phyloP scores from a whole-genome alignment of 306 rosid species.

The Nissolia schottii region DNA sequence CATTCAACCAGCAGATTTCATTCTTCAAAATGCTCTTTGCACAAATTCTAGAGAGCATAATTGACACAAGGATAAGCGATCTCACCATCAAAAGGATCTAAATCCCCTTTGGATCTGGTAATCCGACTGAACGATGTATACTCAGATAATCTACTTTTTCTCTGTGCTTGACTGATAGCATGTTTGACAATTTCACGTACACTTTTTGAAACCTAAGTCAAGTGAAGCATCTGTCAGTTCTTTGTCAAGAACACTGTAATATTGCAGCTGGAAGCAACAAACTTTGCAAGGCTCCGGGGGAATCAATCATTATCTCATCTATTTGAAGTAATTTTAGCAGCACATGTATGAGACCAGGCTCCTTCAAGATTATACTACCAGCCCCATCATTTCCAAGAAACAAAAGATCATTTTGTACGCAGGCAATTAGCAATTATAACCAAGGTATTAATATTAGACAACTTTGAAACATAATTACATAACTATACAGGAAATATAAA shows the following conservation, averaged over 20 bases:
- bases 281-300: neutral
- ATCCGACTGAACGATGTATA: slow-evolving; percentile 57
- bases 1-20: slow-evolving; percentile 15
- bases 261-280: neutral
- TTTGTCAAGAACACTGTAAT: neutral
- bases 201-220: slow-evolving; percentile 56
- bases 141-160: slow-evolving; percentile 54
- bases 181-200: slow-evolving; percentile 69
- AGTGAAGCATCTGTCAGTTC: neutral
- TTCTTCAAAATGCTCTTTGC: neutral
- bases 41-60: neutral
- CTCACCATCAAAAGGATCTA: slow-evolving; percentile 70
- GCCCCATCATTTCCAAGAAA: too few relatives aligned
- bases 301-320: neutral
- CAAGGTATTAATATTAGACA: neutral
- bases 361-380: neutral
- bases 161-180: slow-evolving; percentile 72
- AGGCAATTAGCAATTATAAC: neutral
- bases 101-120: slow-evolving; percentile 49
- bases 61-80: neutral
- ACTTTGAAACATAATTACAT: neutral
- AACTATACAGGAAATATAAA: neutral
- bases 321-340: neutral
- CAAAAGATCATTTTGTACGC: neutral
- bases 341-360: neutral